Conservation (phyloP, 768 basidiomycete genomes). For the Hygrocybe coccinea region DNA sequence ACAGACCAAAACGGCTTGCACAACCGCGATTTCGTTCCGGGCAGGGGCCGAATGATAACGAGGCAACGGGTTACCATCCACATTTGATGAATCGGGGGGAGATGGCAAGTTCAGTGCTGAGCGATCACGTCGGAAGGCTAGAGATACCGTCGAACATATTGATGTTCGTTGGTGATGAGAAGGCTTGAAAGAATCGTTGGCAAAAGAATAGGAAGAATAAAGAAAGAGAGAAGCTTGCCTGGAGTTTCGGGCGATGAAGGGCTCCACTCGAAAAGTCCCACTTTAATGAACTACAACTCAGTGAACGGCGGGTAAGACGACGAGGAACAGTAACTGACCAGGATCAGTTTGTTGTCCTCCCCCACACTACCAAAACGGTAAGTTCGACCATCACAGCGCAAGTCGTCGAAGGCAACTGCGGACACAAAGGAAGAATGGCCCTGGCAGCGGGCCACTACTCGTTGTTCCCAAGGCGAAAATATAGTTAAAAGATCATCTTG, state of each 20-base stretch:
- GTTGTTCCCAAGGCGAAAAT: constrained; percentile 90
- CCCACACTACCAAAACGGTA: constrained; percentile 95
- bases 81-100: constrained; percentile 25
- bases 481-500: constrained; percentile 96
- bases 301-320: background rate
- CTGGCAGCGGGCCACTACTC: constrained; percentile 92
- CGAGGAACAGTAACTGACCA: constrained; percentile 46
- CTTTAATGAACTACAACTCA: constrained; percentile 34
- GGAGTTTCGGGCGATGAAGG: constrained; percentile 81
- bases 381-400: constrained; percentile 80
- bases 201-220: background rate
- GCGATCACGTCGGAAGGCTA: constrained; percentile 61
- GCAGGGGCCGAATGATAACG: constrained; percentile 87
- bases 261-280: constrained; percentile 94
- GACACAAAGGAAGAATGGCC: constrained; percentile 96
- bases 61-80: constrained; percentile 39
- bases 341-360: constrained; percentile 90
- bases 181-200: constrained; percentile 27
- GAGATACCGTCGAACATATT: constrained; percentile 72
- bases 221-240: constrained; percentile 31
- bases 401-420: constrained; percentile 83
- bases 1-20: constrained; percentile 85
- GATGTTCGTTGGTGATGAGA: constrained; percentile 71
- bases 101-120: constrained; percentile 55
- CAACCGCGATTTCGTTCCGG: constrained; percentile 80